Evolutionary conservation across 768 basidiomycete genomes (phyloP).

Genomic region (Sporobolomyces pararoseus): DNA sequence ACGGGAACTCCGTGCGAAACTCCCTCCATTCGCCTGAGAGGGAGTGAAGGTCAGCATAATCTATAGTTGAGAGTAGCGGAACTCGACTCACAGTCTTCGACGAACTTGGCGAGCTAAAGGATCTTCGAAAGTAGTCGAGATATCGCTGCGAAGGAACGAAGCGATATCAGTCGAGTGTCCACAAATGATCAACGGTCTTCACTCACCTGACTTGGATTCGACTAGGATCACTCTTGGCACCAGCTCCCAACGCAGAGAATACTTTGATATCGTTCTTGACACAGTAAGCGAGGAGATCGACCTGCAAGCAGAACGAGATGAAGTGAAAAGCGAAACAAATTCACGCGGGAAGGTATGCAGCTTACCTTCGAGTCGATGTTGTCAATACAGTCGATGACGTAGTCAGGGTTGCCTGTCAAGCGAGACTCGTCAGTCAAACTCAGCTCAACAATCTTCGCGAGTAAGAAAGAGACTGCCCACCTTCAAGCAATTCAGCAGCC

Average conservation of each 20-base stretch:
- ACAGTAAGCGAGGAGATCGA: conserved; percentile 87
- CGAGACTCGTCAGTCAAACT: neutral
- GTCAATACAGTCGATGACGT: conserved; percentile 98
- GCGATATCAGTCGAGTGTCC: neutral
- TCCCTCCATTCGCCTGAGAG: conserved; percentile 43
- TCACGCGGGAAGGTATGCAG: neutral
- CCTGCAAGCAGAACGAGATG: conserved; percentile 49
- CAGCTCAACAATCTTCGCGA: neutral
- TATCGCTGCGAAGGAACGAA: conserved; percentile 58
- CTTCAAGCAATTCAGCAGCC: conserved; percentile 68
- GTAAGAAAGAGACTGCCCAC: neutral
- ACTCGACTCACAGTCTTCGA: conserved; percentile 53
- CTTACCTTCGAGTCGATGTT: conserved; percentile 82
- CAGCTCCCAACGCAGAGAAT: conserved; percentile 95
- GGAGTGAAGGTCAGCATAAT: neutral
- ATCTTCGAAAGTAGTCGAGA: conserved; percentile 86
- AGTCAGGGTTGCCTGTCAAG: conserved; percentile 57
- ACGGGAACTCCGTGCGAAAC: conserved; percentile 51
- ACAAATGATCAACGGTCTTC: no score
- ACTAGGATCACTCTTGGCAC: conserved; percentile 90
- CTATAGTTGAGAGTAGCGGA: neutral
- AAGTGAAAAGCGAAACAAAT: no score
- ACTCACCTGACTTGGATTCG: conserved; percentile 74
- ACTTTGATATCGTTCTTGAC: conserved; percentile 75
- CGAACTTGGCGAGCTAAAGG: conserved; percentile 89